Base-by-base conservation (phyloP, 495 filamentous ascomycete species). In the Aspergillus homomorphus region DNA sequence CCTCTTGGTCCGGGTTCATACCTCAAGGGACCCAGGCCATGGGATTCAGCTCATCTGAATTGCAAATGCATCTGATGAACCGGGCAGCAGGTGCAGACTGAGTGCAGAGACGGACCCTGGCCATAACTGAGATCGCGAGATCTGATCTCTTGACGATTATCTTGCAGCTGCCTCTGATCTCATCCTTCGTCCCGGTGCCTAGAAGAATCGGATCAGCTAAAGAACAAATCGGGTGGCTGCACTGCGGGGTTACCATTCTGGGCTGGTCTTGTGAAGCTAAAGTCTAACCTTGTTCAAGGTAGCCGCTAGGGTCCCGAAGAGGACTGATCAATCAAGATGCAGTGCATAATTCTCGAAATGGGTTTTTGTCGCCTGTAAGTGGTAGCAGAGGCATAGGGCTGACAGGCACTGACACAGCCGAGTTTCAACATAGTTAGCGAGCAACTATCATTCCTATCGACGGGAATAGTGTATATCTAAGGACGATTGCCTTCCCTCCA, bases 241-340 rank as follows among this genome's bases (percentile, higher is more conserved):
- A 16, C n/a, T 51, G 46, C 46, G 48, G 48, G 48, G 48, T 51
- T 51, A 51, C 48, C 28, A 7, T 51, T 51, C 48, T 30, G 48
- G 48, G 48, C 24, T 51, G 48, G 48, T 30, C 23, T 48, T 28
- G 24, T 51, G 48, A 51, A 28, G 48, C 48, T 51, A 51, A 51
- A 51, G 21, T 28, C 23, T 26, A 51, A 51, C 24, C 23, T 51
- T 51, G 48, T 51, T 23, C 23, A 30, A n/a, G n/a, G n/a, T n/a
- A n/a, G 16, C 28, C 48, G 18, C 23, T 28, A 18, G 30, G 19
- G 45, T n/a, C 19, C 19, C 19, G 15, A 15, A 6, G 1, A 50
- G 22, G 5, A 26, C 14, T 6, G 24, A 15, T 50, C 46, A 38
- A 23, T 48, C 20, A 48, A 26, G 18, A 50, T 26, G 12, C 46